Evolutionary conservation across 108 stramenopile genomes (phyloP), one percentile per base, ranked within the genome.

Genomic region (Skeletonema tropicum): DNA sequence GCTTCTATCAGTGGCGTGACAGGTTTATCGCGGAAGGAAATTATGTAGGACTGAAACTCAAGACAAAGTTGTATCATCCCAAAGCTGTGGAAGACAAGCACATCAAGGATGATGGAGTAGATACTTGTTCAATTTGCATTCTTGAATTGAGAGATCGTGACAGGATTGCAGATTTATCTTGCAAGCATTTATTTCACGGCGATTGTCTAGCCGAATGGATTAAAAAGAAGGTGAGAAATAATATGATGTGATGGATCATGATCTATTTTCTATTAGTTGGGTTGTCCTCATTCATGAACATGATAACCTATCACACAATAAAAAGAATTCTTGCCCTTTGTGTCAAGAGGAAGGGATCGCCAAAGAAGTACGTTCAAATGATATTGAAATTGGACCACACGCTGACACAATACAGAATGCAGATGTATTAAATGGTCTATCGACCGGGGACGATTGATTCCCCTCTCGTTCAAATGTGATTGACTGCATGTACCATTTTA

Each of bases 151-250:
- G 60, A 60, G 58, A 71, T 42, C 33, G 58, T 1, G 70, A 71
- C 5, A 31, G 70, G 7, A 52, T 71, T 21, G 70, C 70, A 35
- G 70, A 71, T 32, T 42, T 71, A 17, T 39, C 26, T 25, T 71
- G 70, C 59, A 60, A 39, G 1, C 70, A 71, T 52, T 38, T 45
- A 4, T 71, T 35, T 21, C 70, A 71, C 29, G 58, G 59, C 2
- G 70, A 71, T 35, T 71, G 70, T 21, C 5, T 71, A 14, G 41
- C 70, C 12, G 70, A 71, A 30, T 71, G 70, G 70, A 39, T 71
- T 14, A 60, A 60, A 42, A 71, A 71, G 58, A 71, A 71, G 70
- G 70, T 71, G 25, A 32, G 39, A 45, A 3, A 45, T 45, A 2
- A 45, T 12, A 35, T 3, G 2, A 7, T 35, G 7, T 29, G 6